Conservation (phyloP, 2,329 filamentous ascomycete genomes). For the Hypoxylon rubiginosum region DNA sequence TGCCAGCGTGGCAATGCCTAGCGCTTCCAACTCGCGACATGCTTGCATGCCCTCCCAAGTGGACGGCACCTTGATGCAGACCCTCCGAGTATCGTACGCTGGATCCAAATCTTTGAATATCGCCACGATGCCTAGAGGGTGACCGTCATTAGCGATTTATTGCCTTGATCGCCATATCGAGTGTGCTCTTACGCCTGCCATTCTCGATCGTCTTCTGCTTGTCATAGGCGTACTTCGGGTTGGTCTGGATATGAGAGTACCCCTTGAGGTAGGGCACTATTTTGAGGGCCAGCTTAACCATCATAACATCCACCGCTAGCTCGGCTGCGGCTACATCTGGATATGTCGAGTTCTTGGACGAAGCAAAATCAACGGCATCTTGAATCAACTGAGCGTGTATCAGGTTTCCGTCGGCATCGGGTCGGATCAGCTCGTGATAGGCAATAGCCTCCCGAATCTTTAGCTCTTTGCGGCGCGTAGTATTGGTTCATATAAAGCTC, state of each 20-base stretch:
- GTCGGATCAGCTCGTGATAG: conserved; percentile 59
- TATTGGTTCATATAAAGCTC: conserved; percentile 13
- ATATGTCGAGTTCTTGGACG: conserved; percentile 51
- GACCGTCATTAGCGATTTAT: conserved; percentile 11
- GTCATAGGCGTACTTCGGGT: conserved; percentile 68
- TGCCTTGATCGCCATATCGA: conserved; percentile 3
- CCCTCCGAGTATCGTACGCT: conserved; percentile 59
- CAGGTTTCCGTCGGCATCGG: conserved; percentile 51
- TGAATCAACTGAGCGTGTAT: conserved; percentile 56
- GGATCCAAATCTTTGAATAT: conserved; percentile 62
- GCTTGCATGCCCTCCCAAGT: conserved; percentile 75
- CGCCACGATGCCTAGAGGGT: conserved; percentile 62
- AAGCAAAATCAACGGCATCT: conserved; percentile 54
- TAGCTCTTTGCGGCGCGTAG: conserved; percentile 19
- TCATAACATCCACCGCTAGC: conserved; percentile 69
- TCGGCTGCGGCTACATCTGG: conserved; percentile 57
- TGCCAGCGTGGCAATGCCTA: conserved; percentile 70
- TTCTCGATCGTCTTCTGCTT: conserved; percentile 63
- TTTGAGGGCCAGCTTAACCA: conserved; percentile 66
- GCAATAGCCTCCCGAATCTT: conserved; percentile 60
- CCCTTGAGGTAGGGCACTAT: conserved; percentile 65
- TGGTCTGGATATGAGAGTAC: conserved; percentile 70
- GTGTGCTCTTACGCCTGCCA: conserved; percentile 60
- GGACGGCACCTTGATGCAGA: conserved; percentile 74
- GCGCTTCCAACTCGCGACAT: conserved; percentile 65